Evolutionary conservation across 2,329 filamentous ascomycete genomes (phyloP).

Genomic region (Penicillium sp.): DNA sequence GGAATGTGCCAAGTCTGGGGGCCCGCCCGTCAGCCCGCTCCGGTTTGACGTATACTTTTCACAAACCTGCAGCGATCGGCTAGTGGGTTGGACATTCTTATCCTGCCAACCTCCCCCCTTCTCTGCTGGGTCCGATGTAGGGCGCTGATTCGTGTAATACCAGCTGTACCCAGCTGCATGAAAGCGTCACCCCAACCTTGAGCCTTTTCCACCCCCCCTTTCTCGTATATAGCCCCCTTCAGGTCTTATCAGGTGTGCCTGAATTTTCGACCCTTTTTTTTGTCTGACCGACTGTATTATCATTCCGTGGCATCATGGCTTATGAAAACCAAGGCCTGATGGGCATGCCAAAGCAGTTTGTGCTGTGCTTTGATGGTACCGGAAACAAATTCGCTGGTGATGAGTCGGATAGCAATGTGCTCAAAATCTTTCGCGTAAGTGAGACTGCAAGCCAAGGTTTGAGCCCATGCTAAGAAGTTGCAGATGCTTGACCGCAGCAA

Average conservation of each 20-base stretch:
- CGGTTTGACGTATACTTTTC: slow-evolving; percentile 22
- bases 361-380: slow-evolving; percentile 48
- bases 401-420: slow-evolving; percentile 48
- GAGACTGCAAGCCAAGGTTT: slow-evolving; percentile 1
- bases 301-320: slow-evolving; percentile 15
- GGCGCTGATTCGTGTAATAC: slow-evolving; percentile 16
- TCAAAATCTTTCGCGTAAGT: slow-evolving; percentile 48
- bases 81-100: slow-evolving; percentile 12
- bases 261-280: background rate
- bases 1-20: slow-evolving; percentile 15
- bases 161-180: background rate
- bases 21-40: slow-evolving; percentile 11
- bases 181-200: background rate
- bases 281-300: background rate
- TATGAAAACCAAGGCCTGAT: slow-evolving; percentile 22
- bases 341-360: slow-evolving; percentile 37
- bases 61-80: slow-evolving; percentile 21
- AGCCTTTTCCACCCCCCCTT: background rate
- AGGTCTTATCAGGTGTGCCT: background rate
- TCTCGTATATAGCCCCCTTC: slow-evolving; percentile 17
- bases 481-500: slow-evolving; percentile 45
- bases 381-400: slow-evolving; percentile 47
- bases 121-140: slow-evolving; percentile 5
- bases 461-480: background rate
- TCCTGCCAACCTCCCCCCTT: slow-evolving; percentile 11